Conservation (phyloP, 306 rosid genomes). For the Hippophae tibetana region DNA sequence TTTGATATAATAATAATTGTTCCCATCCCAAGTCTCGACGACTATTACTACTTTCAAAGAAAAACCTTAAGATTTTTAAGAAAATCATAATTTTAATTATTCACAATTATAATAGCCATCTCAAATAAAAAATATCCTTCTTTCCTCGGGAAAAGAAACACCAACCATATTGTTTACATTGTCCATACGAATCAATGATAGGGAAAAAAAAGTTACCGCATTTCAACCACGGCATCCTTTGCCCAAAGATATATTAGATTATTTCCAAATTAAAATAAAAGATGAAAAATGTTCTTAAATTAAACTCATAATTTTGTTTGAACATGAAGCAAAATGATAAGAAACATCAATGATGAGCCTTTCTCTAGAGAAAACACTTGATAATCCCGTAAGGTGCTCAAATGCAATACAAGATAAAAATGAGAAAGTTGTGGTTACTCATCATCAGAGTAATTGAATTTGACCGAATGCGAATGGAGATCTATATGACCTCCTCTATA, state of each 20-base stretch:
- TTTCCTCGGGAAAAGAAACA: too few relatives aligned
- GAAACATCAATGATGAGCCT: not conserved
- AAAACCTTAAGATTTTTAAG: too few relatives aligned
- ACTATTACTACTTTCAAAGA: too few relatives aligned
- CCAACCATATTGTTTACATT: too few relatives aligned
- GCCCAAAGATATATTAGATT: not conserved
- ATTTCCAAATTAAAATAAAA: not conserved
- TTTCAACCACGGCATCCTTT: too few relatives aligned
- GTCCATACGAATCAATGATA: too few relatives aligned
- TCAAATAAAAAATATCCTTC: too few relatives aligned
- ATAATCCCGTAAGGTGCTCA: not conserved
- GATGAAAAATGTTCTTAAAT: not conserved
- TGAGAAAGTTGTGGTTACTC: constrained; percentile 23
- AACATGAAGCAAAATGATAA: not conserved
- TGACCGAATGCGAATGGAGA: constrained; percentile 68
- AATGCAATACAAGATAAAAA: not conserved
- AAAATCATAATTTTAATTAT: too few relatives aligned
- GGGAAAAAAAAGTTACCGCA: too few relatives aligned
- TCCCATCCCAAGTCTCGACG: too few relatives aligned
- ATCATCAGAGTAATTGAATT: constrained; percentile 75
- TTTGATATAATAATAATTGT: too few relatives aligned
- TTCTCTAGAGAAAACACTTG: not conserved
- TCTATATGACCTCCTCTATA: constrained; percentile 90
- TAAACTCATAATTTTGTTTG: not conserved
- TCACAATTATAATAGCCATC: too few relatives aligned